Percentiles rank a stretch among this genome's conserved stretches.
Evolutionary conservation across 225 moss, liverwort and hornwort species (phyloP).

Genomic region (Physcomitrellopsis africana): DNA sequence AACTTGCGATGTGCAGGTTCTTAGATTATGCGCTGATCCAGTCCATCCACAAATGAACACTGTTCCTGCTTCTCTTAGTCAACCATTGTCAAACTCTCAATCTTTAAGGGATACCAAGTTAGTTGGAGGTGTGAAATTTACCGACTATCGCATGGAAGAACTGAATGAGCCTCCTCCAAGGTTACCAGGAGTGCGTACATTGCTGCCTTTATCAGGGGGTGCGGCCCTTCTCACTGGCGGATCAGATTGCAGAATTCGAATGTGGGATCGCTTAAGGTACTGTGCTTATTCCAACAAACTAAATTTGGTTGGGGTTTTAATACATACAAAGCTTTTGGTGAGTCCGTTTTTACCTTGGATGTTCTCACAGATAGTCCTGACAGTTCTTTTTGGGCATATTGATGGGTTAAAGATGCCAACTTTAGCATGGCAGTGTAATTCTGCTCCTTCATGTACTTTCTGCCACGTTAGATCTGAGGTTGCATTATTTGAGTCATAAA

Average conservation of each 20-base stretch:
- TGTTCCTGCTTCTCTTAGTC: constrained; percentile 80
- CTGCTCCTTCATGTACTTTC: not conserved
- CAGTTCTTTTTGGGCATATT: constrained; percentile 9
- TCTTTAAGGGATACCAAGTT: constrained; percentile 44
- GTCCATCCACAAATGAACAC: constrained; percentile 51
- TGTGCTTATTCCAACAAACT: not conserved
- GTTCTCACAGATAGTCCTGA: not conserved
- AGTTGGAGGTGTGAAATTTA: constrained; percentile 48
- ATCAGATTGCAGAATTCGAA: constrained; percentile 87
- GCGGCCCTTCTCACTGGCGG: constrained; percentile 83
- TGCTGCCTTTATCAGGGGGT: constrained; percentile 87
- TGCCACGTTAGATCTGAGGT: not conserved
- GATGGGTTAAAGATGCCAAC: constrained; percentile 13
- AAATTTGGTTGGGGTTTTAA: not conserved
- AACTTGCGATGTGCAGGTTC: constrained; percentile 60
- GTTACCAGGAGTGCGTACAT: constrained; percentile 88
- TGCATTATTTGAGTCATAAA: not conserved
- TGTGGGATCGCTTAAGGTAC: constrained; percentile 96
- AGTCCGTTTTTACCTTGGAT: not conserved
- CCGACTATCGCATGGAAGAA: constrained; percentile 87
- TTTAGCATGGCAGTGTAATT: constrained; percentile 12
- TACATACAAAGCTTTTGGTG: constrained; percentile 3
- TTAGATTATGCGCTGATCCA: constrained; percentile 75
- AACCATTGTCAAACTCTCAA: constrained; percentile 59
- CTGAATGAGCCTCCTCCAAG: constrained; percentile 93